Base-by-base conservation (phyloP, 208 protist genomes). In the Crithidia fasciculata region DNA sequence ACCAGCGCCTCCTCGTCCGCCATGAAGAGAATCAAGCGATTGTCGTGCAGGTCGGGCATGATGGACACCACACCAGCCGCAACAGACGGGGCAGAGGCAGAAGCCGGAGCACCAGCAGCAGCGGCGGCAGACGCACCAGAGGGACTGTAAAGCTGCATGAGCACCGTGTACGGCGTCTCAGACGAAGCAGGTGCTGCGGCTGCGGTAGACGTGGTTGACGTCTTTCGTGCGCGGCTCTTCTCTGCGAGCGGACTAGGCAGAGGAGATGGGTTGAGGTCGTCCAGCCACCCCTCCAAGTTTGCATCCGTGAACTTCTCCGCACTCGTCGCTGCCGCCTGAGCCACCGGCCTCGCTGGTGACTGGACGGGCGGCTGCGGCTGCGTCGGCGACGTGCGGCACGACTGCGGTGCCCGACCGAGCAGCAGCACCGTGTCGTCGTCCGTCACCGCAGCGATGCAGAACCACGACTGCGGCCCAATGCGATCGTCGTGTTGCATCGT, bases 271-370 rank as follows among this genome's bases (percentile, higher is more conserved):
- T 80, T 65, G 52, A 86, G 55, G 16, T 82, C 81, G 43, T 87
- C 81, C 45, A 91, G 74, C 86, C 86, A 91, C 7, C 60, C 72
- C 41, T 86, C 74, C 64, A 89, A 47, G 49, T 63, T 54, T 3
- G 63, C 41, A 13, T 65, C 66, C 44, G 53, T 71, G 57, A 69
- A 72, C 4, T 8, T 54, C 18, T 50, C 69, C 28, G 60, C 28
- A 28, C 28, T 28, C 28, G 28, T 1, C 0, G 28, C 28, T 28
- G 28, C 28, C 28, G 1, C 28, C 28, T 28, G 28, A 28, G 28
- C 28, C 28, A 28, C 28, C 28, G 28, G 28, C 28, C 28, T 28
- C 28, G 28, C 28, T 28, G 28, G 0, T 28, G 28, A 28, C 28
- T 28, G 28, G 28, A 28, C 28, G 28, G 0, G 28, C 28, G 28